phyloP scores from a whole-genome alignment of 768 basidiomycete species.

The Collybiopsis confluens region DNA sequence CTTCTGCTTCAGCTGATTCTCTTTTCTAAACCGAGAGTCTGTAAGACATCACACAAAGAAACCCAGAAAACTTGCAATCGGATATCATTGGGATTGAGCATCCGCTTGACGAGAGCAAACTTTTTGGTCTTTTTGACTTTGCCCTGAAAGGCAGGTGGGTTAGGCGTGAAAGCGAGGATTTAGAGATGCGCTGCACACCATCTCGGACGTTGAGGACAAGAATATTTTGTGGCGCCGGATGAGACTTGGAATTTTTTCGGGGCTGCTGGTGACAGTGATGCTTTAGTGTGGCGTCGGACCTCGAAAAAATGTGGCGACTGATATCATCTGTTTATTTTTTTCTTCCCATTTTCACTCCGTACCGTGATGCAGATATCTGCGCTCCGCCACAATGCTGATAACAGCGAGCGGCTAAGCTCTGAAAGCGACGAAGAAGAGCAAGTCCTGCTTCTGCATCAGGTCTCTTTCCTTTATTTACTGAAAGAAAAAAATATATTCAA shows the following conservation, averaged over 20 bases:
- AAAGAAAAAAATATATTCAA: neutral
- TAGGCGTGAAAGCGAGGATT: no score
- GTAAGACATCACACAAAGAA: neutral
- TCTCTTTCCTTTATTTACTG: neutral
- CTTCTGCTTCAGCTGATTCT: constrained; percentile 86
- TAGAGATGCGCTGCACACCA: neutral
- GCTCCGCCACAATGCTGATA: constrained; percentile 3
- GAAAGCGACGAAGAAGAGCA: constrained; percentile 9
- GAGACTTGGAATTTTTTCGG: no score
- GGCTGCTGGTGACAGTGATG: no score
- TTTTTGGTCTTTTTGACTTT: constrained; percentile 93
- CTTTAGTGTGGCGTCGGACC: no score
- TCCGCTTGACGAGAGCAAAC: constrained; percentile 89
- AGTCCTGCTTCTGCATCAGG: neutral
- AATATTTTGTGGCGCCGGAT: neutral
- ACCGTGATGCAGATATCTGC: constrained; percentile 9
- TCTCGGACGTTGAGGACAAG: neutral
- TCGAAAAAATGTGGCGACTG: no score
- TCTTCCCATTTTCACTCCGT: neutral
- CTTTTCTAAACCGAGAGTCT: constrained; percentile 58
- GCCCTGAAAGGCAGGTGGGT: constrained; percentile 44
- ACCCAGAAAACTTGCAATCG: constrained; percentile 59
- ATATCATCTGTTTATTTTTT: no score
- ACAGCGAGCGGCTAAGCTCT: neutral
- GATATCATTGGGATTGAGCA: constrained; percentile 92